These are phyloP conservation scores for Tylopilus rubrobrunneus DNA, from an alignment of 768 basidiomycete genomes.

Conservation along the genomic window DNA sequence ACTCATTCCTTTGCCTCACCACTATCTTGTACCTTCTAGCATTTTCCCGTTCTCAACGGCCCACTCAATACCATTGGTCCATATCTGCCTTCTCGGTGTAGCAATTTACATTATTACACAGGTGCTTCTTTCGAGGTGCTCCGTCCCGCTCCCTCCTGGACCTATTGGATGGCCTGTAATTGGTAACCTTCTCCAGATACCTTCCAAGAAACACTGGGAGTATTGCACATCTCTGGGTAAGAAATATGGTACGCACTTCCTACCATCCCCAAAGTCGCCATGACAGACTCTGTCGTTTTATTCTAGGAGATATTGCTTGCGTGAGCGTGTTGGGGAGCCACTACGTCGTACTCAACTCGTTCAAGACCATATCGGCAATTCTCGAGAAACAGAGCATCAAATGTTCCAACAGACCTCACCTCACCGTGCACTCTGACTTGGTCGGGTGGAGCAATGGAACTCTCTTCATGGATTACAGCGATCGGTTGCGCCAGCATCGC, in stretches of 20 bases:
- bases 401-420: conserved; percentile 36
- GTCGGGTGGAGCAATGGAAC: conserved; percentile 9
- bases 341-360: conserved; percentile 48
- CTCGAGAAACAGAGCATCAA: conserved; percentile 53
- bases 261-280: background rate
- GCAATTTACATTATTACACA: conserved; percentile 7
- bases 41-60: background rate
- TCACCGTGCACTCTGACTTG: conserved; percentile 19
- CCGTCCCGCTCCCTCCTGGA: conserved; percentile 15
- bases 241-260: conserved; percentile 40
- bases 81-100: conserved; percentile 15
- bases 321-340: conserved; percentile 39
- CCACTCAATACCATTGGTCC: background rate
- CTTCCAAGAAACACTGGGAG: conserved; percentile 46
- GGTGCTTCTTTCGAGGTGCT: background rate
- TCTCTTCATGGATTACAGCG: background rate
- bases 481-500: conserved; percentile 6
- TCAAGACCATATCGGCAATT: conserved; percentile 42
- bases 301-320: conserved; percentile 18
- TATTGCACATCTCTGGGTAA: conserved; percentile 52
- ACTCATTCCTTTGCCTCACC: too few relatives aligned
- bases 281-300: conserved; percentile 12
- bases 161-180: conserved; percentile 37
- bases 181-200: conserved; percentile 54
- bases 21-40: background rate